These are phyloP conservation scores for Alternaria gansuensis DNA, from an alignment of 2,329 filamentous ascomycete genomes.

Conservation along the genomic window DNA sequence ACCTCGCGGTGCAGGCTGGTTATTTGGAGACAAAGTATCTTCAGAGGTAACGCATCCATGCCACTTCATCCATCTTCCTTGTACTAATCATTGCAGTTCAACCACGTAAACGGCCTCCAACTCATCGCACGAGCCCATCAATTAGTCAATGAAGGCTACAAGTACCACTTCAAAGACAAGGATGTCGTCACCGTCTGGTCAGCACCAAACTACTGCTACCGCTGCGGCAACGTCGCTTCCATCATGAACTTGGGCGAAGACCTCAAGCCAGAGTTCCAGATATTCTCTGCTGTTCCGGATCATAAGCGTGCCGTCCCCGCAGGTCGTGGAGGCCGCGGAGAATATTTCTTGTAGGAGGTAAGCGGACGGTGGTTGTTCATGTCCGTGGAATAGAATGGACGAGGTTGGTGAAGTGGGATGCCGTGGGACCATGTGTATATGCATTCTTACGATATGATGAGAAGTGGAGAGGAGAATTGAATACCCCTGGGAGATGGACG, in stretches of 20 bases:
- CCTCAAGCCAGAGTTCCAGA: constrained; percentile 88
- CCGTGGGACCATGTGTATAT: constrained; percentile 13
- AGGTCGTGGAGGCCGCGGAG: constrained; percentile 61
- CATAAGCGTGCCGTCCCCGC: constrained; percentile 82
- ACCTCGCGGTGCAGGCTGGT: constrained; percentile 72
- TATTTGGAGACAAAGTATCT: constrained; percentile 76
- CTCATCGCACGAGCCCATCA: constrained; percentile 78
- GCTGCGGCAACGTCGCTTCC: constrained; percentile 74
- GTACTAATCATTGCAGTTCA: constrained; percentile 61
- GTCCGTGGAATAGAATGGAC: not conserved
- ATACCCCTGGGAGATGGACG: constrained; percentile 30
- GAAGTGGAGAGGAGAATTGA: constrained; percentile 21
- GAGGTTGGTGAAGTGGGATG: not conserved
- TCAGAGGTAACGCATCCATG: constrained; percentile 61
- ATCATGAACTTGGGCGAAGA: constrained; percentile 94
- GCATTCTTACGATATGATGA: constrained; percentile 22
- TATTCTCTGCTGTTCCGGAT: constrained; percentile 89
- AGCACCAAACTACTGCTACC: constrained; percentile 76
- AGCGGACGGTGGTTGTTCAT: not conserved
- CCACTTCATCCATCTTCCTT: not conserved
- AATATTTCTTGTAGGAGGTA: constrained; percentile 59
- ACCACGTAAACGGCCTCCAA: constrained; percentile 76
- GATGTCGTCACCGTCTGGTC: constrained; percentile 95
- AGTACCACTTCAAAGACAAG: constrained; percentile 94
- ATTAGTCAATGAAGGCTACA: constrained; percentile 79